Evolutionary conservation across 768 basidiomycete species (phyloP), one percentile per base, ranked within the genome.

Genomic region (Strobilomyces confusus): DNA sequence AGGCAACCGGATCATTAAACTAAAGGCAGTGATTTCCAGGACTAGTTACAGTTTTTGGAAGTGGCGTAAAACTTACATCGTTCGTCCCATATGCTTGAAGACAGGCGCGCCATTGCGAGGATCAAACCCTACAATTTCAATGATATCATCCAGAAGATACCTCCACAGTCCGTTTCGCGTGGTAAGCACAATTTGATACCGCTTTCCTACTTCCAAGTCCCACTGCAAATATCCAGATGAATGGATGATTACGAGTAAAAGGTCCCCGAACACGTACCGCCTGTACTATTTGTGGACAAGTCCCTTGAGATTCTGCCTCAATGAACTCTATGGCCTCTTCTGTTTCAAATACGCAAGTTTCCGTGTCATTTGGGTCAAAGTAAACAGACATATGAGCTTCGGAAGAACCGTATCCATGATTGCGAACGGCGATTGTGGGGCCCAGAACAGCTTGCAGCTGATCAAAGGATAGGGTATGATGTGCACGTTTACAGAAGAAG

Each of bases 121-220:
- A 19, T 40, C 58, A 26, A 62, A 62, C 5, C 61, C 62, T 4
- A 54, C 11, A 14, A 62, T 37, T 25, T 56, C 46, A 9, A 62
- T 41, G 22, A 63, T 36, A 30, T 59, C 62, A 33, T 56, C 57
- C 11, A 63, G 22, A 7, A 44, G 36, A 30, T 63, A 59, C 14
- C 61, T 34, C 61, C 58, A 62, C n/a, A 57, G 38, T 7, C 61
- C 61, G 7, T 55, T 51, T 32, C 48, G 48, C 9, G 61, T 63
- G 17, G 58, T 63, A 6, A 63, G 0, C 13, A 54, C 49, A 5
- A 56, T 15, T 17, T 55, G 45, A 38, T 61, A 59, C 3, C 22
- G 45, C 19, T 38, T 34, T 17, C 59, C 59, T n/a, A 37, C 33
- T 14, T 61, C 25, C 15, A 54, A 19, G 3, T 54, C 44, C 55